Conservation (phyloP, 352 stramenopile species). For the Phytophthora syringae region DNA sequence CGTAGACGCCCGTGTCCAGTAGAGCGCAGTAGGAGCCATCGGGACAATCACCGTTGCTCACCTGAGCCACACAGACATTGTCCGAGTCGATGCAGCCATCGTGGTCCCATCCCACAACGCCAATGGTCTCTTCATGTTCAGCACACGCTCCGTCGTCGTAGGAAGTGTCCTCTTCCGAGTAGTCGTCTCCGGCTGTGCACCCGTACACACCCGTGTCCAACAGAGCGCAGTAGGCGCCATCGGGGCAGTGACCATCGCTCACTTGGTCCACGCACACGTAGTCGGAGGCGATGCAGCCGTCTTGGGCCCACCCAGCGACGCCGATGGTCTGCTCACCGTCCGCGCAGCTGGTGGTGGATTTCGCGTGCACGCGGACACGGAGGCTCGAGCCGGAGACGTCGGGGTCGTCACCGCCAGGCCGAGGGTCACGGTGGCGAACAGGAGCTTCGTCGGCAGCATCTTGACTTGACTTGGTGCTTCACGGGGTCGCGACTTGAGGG, state of each 20-base stretch:
- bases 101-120: constrained; percentile 20
- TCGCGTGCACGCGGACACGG: constrained; percentile 37
- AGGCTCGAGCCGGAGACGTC: constrained; percentile 21
- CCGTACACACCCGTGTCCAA: constrained; percentile 29
- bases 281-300: constrained; percentile 11
- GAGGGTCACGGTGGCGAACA: constrained; percentile 13
- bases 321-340: constrained; percentile 27
- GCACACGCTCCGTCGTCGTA: constrained; percentile 10
- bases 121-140: constrained; percentile 7
- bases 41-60: constrained; percentile 10
- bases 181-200: constrained; percentile 13
- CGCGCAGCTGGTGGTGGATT: constrained; percentile 24
- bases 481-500: constrained; percentile 22
- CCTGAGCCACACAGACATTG: constrained; percentile 9
- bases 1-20: constrained; percentile 33
- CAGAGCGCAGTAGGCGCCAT: constrained; percentile 19
- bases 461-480: constrained; percentile 14
- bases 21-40: constrained; percentile 22
- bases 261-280: constrained; percentile 25
- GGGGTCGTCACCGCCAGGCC: constrained; percentile 19
- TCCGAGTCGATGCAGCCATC: constrained; percentile 6
- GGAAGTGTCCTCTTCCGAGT: constrained; percentile 7
- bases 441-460: constrained; percentile 26
- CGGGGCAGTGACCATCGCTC: constrained; percentile 18
- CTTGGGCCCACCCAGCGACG: constrained; percentile 10